Base-by-base conservation (phyloP, 2,329 filamentous ascomycete genomes). In the Aureobasidium subglaciale region DNA sequence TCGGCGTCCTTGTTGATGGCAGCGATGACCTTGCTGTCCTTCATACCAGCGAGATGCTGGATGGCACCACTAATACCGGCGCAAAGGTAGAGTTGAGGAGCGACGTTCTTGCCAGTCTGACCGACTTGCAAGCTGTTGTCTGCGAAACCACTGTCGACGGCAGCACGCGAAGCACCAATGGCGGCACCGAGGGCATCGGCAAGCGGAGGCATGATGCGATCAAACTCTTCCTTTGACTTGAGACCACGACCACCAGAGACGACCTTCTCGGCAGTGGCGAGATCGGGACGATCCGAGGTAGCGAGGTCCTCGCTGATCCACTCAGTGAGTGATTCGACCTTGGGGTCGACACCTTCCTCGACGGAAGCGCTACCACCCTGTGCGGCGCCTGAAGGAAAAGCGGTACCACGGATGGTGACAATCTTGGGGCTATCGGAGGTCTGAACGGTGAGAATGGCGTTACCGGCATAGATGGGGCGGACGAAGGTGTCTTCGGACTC, bases 21-120 rank as follows among this genome's bases (percentile, higher is more conserved):
- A 20, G 92, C 93, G 75, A 99, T 99, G 58, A 99, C 93, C 78
- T 99, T 99, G 78, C 90, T 96, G 70, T 99, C 93, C 81, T 99
- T 99, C 93, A 99, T 99, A 69, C 93, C 93, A 29, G 93, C 93
- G 73, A 99, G 74, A 78, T 99, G 93, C 75, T 99, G 93, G 64
- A 99, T 99, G 20, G 93, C 93, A 54, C 93, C 93, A 8, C 90
- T 96, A 64, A 99, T 97, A 67, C 93, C 93, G 11, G 92, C 91
- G 54, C 90, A 95, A 63, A 99, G 80, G 70, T 99, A 99, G 59
- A 99, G 77, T 72, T 99, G 86, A 58, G 93, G 93, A 43, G 93
- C 93, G 55, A 99, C 92, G 60, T 97, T 95, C 82, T 99, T 99
- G 67, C 93, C 93, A 13, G 93, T 99, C 79, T 99, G 93, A 42